Base-by-base conservation (phyloP, 805 yeast genomes). In the Millerago galiae region DNA sequence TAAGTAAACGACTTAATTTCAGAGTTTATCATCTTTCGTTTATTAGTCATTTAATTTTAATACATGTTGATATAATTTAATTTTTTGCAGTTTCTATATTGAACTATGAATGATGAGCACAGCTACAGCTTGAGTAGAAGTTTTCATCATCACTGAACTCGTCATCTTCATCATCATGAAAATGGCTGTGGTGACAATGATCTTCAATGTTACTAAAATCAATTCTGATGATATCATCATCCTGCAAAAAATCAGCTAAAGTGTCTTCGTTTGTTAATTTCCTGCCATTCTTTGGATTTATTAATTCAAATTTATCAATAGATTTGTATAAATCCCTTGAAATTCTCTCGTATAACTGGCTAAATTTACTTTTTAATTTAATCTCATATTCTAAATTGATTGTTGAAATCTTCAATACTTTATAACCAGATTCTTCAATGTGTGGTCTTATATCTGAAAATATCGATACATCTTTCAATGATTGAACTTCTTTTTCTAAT, bases 81-180 rank as follows among this genome's bases (percentile, higher is more conserved):
- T 5, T 21, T 21, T 28, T 12, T 8, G 5, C 5, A 11, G 8
- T 26, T n/a, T 2, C 16, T 16, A 10, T 8, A 13, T 25, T 25
- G 18, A 9, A 11, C 35, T 24, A 47, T 21, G 41, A 43, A 25
- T 49, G 58, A 36, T 54, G 58, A 12, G 53, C 37, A 42, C 59
- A 54, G 27, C 56, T 53, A 34, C 58, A 54, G n/a, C 50, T 50
- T 24, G 38, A 42, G 29, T 52, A 53, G 42, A 53, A 54, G 38
- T 53, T 51, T 16, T 51, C 60, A 40, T 55, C 60, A 31, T 54
- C 59, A 10, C 48, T 48, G 27, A 51, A 52, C 8, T 55, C 58
- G 8, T 46, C 49, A 44, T 16, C 41, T 50, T 47, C 38, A 47
- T 32, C 15, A 42, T 35, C 47, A 35, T 49, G 46, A 25, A 38